Base-by-base conservation (phyloP, 2,329 filamentous ascomycete species). In the Penicillium thymicola region DNA sequence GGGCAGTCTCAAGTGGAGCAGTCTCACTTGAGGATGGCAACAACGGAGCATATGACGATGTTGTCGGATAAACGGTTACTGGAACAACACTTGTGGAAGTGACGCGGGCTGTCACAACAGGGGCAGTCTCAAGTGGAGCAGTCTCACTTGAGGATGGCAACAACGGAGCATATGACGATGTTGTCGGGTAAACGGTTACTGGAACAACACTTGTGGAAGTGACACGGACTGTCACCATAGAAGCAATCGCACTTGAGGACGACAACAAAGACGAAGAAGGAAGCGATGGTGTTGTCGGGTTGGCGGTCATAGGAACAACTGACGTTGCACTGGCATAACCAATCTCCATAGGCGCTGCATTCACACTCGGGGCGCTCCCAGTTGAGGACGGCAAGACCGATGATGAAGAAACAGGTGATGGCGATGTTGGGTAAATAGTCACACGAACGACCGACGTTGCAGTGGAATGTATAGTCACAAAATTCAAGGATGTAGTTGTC, bases 61-160 rank as follows among this genome's bases (percentile, higher is more conserved):
- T 36, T 16, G 16, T 28, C 7, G 43, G 30, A 14, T 54, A 49
- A 25, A 42, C 43, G 2, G 51, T 54, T 2, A 49, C 7, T 8
- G 32, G 27, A 9, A 49, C 43, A 27, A 54, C 21, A 40, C 28
- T 54, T n/a, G 51, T 54, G 16, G 51, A 47, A 32, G 43, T 48
- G 27, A 49, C 36, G 16, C 34, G 36, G 11, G 28, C 28, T 28
- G 27, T 54, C 8, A 34, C 41, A 16, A 54, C 28, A 18, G 51
- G 23, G 8, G 14, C 25, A 48, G 5, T 23, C 16, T 41, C 43
- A 16, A 21, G 21, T 21, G 21, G 14, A 11, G 25, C 25, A 48
- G 9, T 23, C 21, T 48, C 43, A 13, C 9, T 42, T 49, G 34
- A n/a, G 27, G 27, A 14, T 0, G 14, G 32, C 32, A 32, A 32